These are phyloP conservation scores for Trichoderma simmonsii DNA, from an alignment of 2,329 filamentous ascomycete genomes.

Conservation along the genomic window DNA sequence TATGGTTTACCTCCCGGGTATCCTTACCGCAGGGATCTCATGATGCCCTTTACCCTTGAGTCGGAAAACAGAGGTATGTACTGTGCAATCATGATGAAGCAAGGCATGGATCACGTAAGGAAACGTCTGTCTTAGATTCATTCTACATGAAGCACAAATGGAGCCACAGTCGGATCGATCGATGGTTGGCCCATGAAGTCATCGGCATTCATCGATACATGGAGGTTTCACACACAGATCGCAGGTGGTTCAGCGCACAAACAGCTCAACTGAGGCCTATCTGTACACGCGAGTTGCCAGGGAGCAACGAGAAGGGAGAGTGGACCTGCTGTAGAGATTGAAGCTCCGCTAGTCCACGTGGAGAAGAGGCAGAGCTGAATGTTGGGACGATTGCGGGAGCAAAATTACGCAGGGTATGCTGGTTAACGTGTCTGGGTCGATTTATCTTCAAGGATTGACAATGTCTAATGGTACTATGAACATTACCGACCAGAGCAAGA, in stretches of 20 bases:
- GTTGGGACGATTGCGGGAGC: background rate
- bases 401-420: constrained; percentile 7
- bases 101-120: background rate
- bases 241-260: background rate
- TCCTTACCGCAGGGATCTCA: background rate
- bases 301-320: background rate
- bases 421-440: background rate
- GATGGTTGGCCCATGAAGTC: background rate
- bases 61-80: background rate
- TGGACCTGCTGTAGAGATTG: background rate
- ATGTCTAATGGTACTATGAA: background rate
- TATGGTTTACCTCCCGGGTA: background rate
- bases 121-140: background rate
- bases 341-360: constrained; percentile 8
- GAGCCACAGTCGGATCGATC: background rate
- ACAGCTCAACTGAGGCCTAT: background rate
- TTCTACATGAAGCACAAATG: background rate
- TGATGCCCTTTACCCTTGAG: background rate
- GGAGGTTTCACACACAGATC: background rate
- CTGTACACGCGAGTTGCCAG: background rate
- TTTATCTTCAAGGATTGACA: background rate
- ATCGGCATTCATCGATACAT: background rate
- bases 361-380: background rate
- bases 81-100: too few relatives aligned
- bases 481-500: background rate